These are phyloP conservation scores for Gaultheria prostrata DNA, from an alignment of 148 eudicot species.

Conservation along the genomic window DNA sequence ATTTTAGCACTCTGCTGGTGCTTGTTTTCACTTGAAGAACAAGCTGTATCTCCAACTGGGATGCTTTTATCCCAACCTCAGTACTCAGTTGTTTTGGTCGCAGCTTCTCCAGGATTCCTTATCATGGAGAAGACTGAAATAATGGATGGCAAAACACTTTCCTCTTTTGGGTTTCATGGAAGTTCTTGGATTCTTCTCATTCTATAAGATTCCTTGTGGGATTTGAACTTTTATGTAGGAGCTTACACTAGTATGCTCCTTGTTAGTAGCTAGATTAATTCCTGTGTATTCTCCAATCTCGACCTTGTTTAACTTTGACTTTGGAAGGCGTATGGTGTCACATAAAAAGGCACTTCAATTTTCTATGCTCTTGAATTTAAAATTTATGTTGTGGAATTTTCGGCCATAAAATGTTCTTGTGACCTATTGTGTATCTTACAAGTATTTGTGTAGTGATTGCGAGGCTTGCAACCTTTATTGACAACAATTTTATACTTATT, in stretches of 20 bases:
- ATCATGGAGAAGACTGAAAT: not conserved
- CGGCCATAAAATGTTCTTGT: not conserved
- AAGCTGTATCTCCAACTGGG: not conserved
- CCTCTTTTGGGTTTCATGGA: conserved; percentile 1
- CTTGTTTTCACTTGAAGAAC: not conserved
- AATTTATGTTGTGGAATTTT: not conserved
- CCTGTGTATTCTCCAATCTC: not conserved
- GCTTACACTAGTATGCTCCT: not conserved
- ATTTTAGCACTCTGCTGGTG: not conserved
- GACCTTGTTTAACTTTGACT: not conserved
- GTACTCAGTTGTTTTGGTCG: not conserved
- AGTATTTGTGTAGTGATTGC: not conserved
- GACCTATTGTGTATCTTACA: not conserved
- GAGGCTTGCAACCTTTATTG: conserved; percentile 6
- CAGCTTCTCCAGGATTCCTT: not conserved
- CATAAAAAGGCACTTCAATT: not conserved
- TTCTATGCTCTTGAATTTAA: not conserved
- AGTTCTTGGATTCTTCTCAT: not conserved
- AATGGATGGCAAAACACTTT: not conserved
- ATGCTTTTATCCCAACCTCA: not conserved
- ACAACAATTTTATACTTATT: not conserved
- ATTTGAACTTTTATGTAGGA: not conserved
- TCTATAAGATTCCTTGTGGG: not conserved
- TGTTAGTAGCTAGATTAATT: not conserved
- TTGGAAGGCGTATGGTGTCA: not conserved